Evolutionary conservation across 73 alveolate species (phyloP).

Genomic region (Breviolum minutum): DNA sequence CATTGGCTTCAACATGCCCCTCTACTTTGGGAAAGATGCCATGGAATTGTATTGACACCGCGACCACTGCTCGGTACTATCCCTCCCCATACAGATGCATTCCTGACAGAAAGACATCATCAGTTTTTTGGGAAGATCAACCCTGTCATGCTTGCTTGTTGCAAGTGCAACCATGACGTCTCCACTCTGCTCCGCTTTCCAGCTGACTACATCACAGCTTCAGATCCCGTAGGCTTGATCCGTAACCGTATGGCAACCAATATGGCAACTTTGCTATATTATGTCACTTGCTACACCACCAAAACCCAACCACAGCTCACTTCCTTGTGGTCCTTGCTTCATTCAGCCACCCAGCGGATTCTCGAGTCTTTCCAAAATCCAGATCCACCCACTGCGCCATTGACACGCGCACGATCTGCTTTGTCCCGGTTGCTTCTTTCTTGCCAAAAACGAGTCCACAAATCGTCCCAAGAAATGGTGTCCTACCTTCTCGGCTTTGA

Average conservation of each 20-base stretch:
- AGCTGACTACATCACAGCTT: not conserved
- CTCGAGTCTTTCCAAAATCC: not conserved
- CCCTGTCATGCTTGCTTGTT: not conserved
- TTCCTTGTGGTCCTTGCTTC: not conserved
- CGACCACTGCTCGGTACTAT: not conserved
- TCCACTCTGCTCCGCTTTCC: not conserved
- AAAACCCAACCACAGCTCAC: constrained; percentile 16
- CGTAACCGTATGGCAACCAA: not conserved
- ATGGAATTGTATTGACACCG: not conserved
- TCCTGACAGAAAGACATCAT: constrained; percentile 32
- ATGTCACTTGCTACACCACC: not conserved
- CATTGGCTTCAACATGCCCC: not conserved
- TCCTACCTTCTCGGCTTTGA: not conserved
- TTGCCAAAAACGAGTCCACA: not conserved
- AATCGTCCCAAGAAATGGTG: not conserved
- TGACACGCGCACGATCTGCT: not conserved
- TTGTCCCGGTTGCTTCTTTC: not conserved
- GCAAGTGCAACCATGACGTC: constrained; percentile 64
- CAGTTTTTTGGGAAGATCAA: not conserved
- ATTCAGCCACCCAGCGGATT: not conserved
- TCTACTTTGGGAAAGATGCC: not conserved
- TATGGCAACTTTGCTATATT: not conserved
- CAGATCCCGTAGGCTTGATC: not conserved
- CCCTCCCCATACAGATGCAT: not conserved
- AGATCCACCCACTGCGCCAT: not conserved